A percentile compares a stretch with the other conserved stretches of the same genome.
Conservation (phyloP, 768 basidiomycete species). For the Amanita jacksonii region DNA sequence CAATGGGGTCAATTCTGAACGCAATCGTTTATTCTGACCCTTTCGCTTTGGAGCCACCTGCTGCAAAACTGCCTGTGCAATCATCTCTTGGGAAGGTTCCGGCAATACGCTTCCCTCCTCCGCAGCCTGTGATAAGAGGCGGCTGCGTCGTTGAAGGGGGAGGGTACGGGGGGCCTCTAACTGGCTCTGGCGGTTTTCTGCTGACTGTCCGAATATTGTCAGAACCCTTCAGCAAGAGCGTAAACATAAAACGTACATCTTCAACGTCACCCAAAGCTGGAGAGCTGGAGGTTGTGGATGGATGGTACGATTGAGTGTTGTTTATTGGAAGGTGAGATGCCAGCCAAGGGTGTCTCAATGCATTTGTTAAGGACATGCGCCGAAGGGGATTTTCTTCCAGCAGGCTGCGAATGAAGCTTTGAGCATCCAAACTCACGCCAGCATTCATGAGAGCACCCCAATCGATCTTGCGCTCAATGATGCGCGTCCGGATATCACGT, state of each 20-base stretch:
- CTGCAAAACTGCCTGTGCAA: slow-evolving; percentile 27
- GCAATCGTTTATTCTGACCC: slow-evolving; percentile 31
- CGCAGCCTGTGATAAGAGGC: slow-evolving; percentile 36
- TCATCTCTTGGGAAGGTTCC: slow-evolving; percentile 52
- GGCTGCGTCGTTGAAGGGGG: slow-evolving; percentile 38
- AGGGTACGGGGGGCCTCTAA: slow-evolving; percentile 21
- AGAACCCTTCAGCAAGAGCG: slow-evolving; percentile 7
- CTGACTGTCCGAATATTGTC: too few relatives aligned
- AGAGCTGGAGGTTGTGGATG: slow-evolving; percentile 14
- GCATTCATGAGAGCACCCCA: slow-evolving; percentile 38
- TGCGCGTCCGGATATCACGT: slow-evolving; percentile 51
- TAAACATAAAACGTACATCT: neutral
- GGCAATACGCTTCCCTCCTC: slow-evolving; percentile 29
- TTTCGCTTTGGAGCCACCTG: slow-evolving; percentile 11
- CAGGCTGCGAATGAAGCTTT: slow-evolving; percentile 57
- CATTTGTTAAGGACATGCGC: slow-evolving; percentile 65
- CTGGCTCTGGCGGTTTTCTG: neutral
- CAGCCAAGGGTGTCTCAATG: slow-evolving; percentile 77
- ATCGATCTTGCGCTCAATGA: slow-evolving; percentile 50
- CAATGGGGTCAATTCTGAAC: slow-evolving; percentile 33
- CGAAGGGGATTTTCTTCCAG: slow-evolving; percentile 51
- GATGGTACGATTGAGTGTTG: too few relatives aligned
- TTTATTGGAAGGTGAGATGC: slow-evolving; percentile 12
- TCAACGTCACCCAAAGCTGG: too few relatives aligned
- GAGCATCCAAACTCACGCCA: slow-evolving; percentile 35